Percentiles rank a stretch among this genome's conserved stretches.
phyloP scores from a whole-genome alignment of 805 yeast genomes.

The Wickerhamiella siamensis region DNA sequence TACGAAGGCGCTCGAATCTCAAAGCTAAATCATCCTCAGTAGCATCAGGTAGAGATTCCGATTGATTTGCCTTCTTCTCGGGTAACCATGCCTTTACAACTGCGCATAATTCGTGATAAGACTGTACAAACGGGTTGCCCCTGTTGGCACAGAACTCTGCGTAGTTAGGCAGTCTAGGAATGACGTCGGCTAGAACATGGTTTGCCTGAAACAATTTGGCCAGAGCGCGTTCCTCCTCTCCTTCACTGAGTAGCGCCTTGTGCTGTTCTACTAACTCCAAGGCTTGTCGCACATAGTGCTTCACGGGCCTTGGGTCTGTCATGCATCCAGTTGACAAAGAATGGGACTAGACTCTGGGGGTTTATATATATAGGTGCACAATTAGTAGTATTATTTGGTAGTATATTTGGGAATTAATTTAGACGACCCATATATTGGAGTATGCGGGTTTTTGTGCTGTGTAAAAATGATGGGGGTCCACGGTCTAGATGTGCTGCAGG shows the following conservation, averaged over 20 bases:
- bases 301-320: background rate
- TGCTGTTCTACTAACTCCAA: conserved; percentile 6
- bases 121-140: conserved; percentile 2
- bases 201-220: conserved; percentile 2
- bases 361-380: no score
- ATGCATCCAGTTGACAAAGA: conserved; percentile 1
- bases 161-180: conserved; percentile 3
- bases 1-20: background rate
- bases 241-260: conserved; percentile 6
- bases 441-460: no score
- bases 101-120: conserved; percentile 1
- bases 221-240: conserved; percentile 8
- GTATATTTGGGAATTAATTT: no score
- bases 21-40: background rate
- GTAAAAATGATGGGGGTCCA: background rate
- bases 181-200: conserved; percentile 7
- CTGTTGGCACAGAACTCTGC: conserved; percentile 1
- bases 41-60: background rate
- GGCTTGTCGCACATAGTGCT: conserved; percentile 5
- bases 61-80: no score
- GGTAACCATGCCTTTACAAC: background rate
- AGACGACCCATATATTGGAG: no score
- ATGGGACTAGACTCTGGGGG: no score
- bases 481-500: background rate
- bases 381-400: no score